phyloP scores from a whole-genome alignment of 305 asterid genomes.

The Fraxinus ornus region DNA sequence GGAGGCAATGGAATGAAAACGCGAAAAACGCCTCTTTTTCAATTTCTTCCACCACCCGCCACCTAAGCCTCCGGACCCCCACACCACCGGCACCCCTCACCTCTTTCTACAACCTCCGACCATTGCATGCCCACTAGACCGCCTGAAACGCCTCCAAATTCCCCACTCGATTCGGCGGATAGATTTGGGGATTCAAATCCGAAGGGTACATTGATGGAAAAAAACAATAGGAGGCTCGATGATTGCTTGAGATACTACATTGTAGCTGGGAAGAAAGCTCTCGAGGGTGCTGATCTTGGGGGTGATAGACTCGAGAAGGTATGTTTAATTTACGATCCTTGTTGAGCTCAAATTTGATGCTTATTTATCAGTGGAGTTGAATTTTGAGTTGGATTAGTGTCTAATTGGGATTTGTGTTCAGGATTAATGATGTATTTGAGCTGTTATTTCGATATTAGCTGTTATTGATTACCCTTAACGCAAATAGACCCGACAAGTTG shows the following conservation, averaged over 20 bases:
- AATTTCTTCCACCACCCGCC: too few relatives aligned
- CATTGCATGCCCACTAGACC: too few relatives aligned
- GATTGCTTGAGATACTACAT: conserved; percentile 77
- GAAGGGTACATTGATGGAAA: conserved; percentile 78
- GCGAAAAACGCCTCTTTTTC: too few relatives aligned
- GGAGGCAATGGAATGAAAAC: too few relatives aligned
- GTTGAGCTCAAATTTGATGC: not conserved
- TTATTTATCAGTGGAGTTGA: not conserved
- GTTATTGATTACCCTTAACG: not conserved
- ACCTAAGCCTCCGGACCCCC: too few relatives aligned
- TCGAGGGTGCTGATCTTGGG: conserved; percentile 71
- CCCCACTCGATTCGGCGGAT: conserved; percentile 77
- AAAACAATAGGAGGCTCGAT: conserved; percentile 74
- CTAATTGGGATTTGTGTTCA: not conserved
- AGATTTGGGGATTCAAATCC: conserved; percentile 68
- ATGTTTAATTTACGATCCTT: conserved; percentile 9
- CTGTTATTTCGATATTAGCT: not conserved
- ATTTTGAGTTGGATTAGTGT: not conserved
- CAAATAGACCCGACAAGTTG: conserved; percentile 48
- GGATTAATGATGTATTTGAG: conserved; percentile 10
- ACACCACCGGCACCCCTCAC: too few relatives aligned
- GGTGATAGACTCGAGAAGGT: conserved; percentile 53
- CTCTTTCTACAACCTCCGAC: too few relatives aligned
- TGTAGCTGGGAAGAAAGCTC: conserved; percentile 88
- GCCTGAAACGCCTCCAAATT: conserved; percentile 49